Base-by-base conservation (phyloP, 2,329 filamentous ascomycete species). In the Colletotrichum sp. region DNA sequence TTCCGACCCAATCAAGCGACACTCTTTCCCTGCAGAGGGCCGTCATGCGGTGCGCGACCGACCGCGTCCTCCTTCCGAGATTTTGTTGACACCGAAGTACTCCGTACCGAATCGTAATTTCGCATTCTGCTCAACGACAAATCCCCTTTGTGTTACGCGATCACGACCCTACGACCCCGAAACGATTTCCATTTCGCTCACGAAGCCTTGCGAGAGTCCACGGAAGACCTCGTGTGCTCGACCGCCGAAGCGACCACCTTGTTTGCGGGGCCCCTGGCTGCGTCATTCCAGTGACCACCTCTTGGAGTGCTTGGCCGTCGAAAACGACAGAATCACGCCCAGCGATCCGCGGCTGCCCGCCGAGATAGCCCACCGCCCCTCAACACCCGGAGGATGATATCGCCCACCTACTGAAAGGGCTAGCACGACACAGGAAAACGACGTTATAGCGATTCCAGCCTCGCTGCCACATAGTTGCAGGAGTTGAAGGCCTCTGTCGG, bases 21-120 rank as follows among this genome's bases (percentile, higher is more conserved):
- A 48, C 63, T 19, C 44, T 57, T 61, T 76, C 71, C 71, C 72
- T 76, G 74, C 61, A 75, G 48, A 67, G 74, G 72, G 39, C 60
- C 72, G 67, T 76, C 74, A 76, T 76, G 72, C 72, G 72, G 52
- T 76, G 74, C 74, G 74, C 74, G 74, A 76, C 66, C 67, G 74
- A 76, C 72, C 74, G 74, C 74, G 74, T 76, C 72, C 74, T 64
- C 67, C 52, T 75, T 63, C 72, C 72, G 74, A 76, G 61, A 76
- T 74, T 76, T 70, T 76, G 74, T 76, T 76, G 74, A 76, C 74
- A 76, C 57, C 61, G 55, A 75, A 61, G 72, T 76, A 75, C 64
- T 68, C 48, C 71, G 48, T 76, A 60, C 59, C 65, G 48, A 74
- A 60, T 44, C 65, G 59, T 44, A 69, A 61, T 74, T 76, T 76